Percentiles rank a stretch among this genome's conserved stretches.
Evolutionary conservation across 2,329 filamentous ascomycete species (phyloP).

Genomic region (Fusarium acutatum): DNA sequence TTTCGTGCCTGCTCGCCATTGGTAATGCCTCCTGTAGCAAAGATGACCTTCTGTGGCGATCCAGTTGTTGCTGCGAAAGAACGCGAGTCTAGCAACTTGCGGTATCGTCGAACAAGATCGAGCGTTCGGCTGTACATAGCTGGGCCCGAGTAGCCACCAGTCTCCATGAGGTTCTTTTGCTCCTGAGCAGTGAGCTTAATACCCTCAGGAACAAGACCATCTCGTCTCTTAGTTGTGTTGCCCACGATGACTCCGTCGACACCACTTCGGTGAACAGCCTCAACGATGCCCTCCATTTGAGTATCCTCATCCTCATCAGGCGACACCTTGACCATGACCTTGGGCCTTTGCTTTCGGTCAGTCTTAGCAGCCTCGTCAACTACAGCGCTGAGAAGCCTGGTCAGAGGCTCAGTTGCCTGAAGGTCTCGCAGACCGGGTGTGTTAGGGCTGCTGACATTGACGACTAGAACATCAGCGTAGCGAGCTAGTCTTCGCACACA

Average conservation of each 20-base stretch:
- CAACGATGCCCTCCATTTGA: slow-evolving; percentile 88
- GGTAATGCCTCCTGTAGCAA: slow-evolving; percentile 92
- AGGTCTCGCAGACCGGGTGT: slow-evolving; percentile 89
- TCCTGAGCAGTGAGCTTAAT: slow-evolving; percentile 73
- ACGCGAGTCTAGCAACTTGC: slow-evolving; percentile 69
- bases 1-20: slow-evolving; percentile 84
- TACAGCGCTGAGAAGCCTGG: slow-evolving; percentile 80
- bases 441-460: slow-evolving; percentile 97
- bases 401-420: slow-evolving; percentile 85
- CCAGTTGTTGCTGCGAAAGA: slow-evolving; percentile 43
- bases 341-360: slow-evolving; percentile 70
- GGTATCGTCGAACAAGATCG: slow-evolving; percentile 81
- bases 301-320: slow-evolving; percentile 89
- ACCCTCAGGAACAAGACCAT: slow-evolving; percentile 73
- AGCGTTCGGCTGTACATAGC: slow-evolving; percentile 85
- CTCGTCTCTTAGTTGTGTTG: slow-evolving; percentile 90
- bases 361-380: slow-evolving; percentile 78
- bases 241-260: slow-evolving; percentile 97
- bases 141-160: slow-evolving; percentile 90
- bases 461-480: slow-evolving; percentile 95
- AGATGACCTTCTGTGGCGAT: slow-evolving; percentile 77
- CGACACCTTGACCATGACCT: slow-evolving; percentile 97
- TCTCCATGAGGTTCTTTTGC: slow-evolving; percentile 73
- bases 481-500: slow-evolving; percentile 84
- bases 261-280: slow-evolving; percentile 82